Evolutionary conservation across 2,329 filamentous ascomycete genomes (phyloP).

Genomic region (Neonectria sp.): DNA sequence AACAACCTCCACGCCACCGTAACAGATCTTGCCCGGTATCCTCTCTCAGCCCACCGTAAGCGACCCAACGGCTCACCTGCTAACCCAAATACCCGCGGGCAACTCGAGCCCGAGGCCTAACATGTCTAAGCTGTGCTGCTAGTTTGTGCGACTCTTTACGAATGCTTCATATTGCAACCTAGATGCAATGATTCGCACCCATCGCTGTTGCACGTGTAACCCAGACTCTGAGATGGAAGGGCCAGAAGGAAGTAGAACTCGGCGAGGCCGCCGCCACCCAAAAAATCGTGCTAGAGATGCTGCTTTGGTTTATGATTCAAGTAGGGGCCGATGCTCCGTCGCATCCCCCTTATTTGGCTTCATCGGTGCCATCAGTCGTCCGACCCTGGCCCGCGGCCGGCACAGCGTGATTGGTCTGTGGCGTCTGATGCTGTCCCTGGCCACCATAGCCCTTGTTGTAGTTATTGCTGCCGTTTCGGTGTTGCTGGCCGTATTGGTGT

Average conservation of each 20-base stretch:
- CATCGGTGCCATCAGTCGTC: constrained; percentile 59
- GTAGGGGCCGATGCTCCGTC: constrained; percentile 30
- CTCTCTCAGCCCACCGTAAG: constrained; percentile 30
- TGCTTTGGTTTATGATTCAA: constrained; percentile 39
- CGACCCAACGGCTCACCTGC: constrained; percentile 39
- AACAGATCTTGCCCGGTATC: constrained; percentile 27
- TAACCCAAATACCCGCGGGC: constrained; percentile 36
- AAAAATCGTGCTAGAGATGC: constrained; percentile 42
- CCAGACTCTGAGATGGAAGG: constrained; percentile 43
- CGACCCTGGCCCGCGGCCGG: constrained; percentile 53
- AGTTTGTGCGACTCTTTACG: constrained; percentile 39
- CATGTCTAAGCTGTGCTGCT: constrained; percentile 37
- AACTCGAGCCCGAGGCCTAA: constrained; percentile 35
- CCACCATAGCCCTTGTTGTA: constrained; percentile 67
- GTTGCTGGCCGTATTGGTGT: constrained; percentile 73
- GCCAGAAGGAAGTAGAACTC: constrained; percentile 40
- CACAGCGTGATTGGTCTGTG: constrained; percentile 53
- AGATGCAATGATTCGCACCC: constrained; percentile 41
- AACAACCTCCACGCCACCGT: constrained; percentile 25
- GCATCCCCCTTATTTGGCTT: constrained; percentile 58
- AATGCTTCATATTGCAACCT: constrained; percentile 43
- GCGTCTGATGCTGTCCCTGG: constrained; percentile 60
- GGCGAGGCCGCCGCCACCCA: constrained; percentile 42
- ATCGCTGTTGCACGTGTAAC: constrained; percentile 38
- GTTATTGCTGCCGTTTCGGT: constrained; percentile 70